These are phyloP conservation scores for Penicillium olsonii DNA, from an alignment of 2,329 filamentous ascomycete species.

Conservation along the genomic window DNA sequence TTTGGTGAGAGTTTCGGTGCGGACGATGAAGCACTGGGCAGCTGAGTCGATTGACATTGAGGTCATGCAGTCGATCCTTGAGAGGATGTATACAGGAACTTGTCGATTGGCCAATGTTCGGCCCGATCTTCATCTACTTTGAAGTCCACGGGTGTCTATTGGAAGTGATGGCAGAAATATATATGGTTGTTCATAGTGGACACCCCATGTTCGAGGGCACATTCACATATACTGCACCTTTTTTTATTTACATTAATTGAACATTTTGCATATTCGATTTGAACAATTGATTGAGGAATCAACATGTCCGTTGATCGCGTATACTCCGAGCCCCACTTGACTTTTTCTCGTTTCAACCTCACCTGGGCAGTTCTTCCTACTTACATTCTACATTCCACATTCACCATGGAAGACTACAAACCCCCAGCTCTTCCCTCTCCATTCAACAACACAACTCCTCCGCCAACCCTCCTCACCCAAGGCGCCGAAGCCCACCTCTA, in stretches of 20 bases:
- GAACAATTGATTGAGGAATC: too few species aligned
- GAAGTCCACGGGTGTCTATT: too few species aligned
- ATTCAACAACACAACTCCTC: constrained; percentile 63
- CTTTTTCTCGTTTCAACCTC: constrained; percentile 8
- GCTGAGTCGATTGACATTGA: constrained; percentile 22
- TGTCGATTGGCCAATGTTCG: constrained; percentile 21
- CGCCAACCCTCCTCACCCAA: constrained; percentile 77
- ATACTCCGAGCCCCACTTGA: constrained; percentile 9
- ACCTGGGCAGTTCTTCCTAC: not conserved
- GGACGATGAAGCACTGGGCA: constrained; percentile 19
- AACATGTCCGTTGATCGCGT: too few species aligned
- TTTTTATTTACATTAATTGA: not conserved
- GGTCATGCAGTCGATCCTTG: constrained; percentile 20
- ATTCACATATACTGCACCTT: not conserved
- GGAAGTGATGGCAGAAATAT: not conserved
- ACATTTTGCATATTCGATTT: too few species aligned
- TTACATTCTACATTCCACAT: not conserved
- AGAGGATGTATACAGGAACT: constrained; percentile 26
- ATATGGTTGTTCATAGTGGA: too few species aligned
- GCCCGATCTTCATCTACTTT: constrained; percentile 9
- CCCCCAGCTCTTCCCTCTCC: constrained; percentile 59
- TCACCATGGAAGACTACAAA: constrained; percentile 26
- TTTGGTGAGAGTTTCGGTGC: constrained; percentile 20
- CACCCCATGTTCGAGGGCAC: too few species aligned
- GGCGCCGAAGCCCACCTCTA: constrained; percentile 96